Conservation (phyloP, 331 rosid genomes). For the Pyrus hybrid region DNA sequence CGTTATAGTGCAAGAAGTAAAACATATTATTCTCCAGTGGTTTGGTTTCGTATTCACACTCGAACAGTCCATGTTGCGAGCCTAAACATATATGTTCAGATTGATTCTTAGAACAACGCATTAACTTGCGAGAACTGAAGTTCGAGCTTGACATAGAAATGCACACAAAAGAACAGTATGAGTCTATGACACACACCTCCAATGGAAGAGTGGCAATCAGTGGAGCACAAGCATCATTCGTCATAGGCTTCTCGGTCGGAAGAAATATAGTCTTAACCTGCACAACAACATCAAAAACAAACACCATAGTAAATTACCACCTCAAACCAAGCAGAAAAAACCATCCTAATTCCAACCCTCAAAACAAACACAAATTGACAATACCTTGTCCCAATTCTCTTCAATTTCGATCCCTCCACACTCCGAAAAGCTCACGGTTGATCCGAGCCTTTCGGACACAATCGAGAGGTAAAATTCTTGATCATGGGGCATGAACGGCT, state of each 20-base stretch:
- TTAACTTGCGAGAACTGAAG: not conserved
- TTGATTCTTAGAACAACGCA: not conserved
- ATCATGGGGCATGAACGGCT: constrained; percentile 82
- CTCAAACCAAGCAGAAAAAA: not conserved
- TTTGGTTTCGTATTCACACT: not conserved
- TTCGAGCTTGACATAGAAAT: not conserved
- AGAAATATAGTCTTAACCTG: constrained; percentile 74
- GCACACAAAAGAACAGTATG: not conserved
- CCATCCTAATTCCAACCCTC: not conserved
- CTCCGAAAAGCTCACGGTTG: constrained; percentile 67
- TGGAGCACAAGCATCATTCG: constrained; percentile 65
- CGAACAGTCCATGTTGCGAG: not conserved
- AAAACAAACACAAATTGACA: not conserved
- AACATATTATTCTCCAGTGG: not conserved
- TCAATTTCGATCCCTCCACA: constrained; percentile 81
- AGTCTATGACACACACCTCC: constrained; percentile 42
- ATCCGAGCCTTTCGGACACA: constrained; percentile 76
- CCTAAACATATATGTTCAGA: not conserved
- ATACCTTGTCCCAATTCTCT: constrained; percentile 85
- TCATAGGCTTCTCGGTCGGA: constrained; percentile 59
- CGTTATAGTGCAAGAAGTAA: not conserved
- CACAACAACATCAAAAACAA: not conserved
- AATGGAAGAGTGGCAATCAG: constrained; percentile 79
- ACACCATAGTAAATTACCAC: not conserved
- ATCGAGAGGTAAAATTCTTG: constrained; percentile 74